Base-by-base conservation (phyloP, 2,329 filamentous ascomycete species). In the Paraphaeosphaeria minitans region DNA sequence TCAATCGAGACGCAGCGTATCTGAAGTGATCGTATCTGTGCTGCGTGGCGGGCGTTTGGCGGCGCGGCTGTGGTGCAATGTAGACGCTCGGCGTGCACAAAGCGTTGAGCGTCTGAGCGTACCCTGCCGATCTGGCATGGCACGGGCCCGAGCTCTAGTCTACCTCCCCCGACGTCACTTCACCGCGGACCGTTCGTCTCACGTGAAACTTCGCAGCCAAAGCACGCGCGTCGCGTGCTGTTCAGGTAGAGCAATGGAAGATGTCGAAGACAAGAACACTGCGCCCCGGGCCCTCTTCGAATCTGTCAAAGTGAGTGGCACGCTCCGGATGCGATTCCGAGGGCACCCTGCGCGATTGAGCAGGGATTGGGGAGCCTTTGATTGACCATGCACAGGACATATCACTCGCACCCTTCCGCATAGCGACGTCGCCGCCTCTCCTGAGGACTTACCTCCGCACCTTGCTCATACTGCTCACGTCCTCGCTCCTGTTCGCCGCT, bases 371-470 rank as follows among this genome's bases (percentile, higher is more conserved):
- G 19, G 19, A 10, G n/a, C n/a, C 4, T 19, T 22, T 10, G 27
- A 35, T 24, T 49, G 70, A 53, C 39, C 8, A 35, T 13, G 9
- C 16, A 4, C 64, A 89, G 86, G 80, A 82, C 66, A 76, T 81
- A 58, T 69, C 85, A 59, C 77, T 85, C 56, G 73, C 78, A 29
- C 86, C 86, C 19, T 66, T 88, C 62, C 82, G 80, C 61, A 73
- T 84, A 64, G 79, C 84, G 56, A 79, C 84, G 53, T 90, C 88
- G 2, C 87, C 84, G 55, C 78, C 84, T 33, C 86, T 88, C n/a
- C 81, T 84, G 53, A 83, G 85, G 66, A 84, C 87, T 31, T 91
- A 91, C 71, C 74, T 91, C 49, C 85, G 85, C 58, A 85, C 82
- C 14, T 63, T 83, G 14, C 80, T 89, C 24, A 78, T 87, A 63